phyloP scores from a whole-genome alignment of 2,329 filamentous ascomycete species.

The Cytospora schulzeri region DNA sequence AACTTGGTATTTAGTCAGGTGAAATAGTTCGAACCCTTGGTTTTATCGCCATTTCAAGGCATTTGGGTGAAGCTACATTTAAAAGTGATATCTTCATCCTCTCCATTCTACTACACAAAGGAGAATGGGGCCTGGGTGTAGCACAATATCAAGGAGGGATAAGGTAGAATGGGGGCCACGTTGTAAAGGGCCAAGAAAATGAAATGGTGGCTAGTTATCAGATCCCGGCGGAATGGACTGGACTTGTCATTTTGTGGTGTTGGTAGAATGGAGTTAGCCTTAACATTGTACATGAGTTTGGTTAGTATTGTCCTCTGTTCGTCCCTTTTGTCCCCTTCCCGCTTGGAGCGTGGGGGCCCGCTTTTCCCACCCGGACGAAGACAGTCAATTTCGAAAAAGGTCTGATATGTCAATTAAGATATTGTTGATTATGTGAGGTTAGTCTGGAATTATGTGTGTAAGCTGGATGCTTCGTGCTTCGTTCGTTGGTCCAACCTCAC shows the following conservation, averaged over 20 bases:
- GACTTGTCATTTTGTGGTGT: constrained; percentile 18
- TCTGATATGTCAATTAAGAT: background rate
- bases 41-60: background rate
- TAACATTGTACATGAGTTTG: constrained; percentile 19
- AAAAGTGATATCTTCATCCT: background rate
- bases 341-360: background rate
- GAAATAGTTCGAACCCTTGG: background rate
- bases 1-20: background rate
- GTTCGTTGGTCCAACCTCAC: no score
- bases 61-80: background rate
- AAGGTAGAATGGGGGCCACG: background rate
- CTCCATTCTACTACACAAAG: constrained; percentile 5
- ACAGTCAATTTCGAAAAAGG: background rate
- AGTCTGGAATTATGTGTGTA: no score
- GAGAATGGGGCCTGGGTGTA: constrained; percentile 4
- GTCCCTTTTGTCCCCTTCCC: no score
- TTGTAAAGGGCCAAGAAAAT: background rate
- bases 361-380: background rate
- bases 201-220: background rate
- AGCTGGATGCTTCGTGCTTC: no score
- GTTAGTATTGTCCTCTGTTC: constrained; percentile 22
- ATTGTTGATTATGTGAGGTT: no score
- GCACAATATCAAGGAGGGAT: constrained; percentile 5
- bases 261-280: constrained; percentile 4
- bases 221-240: background rate